Percentiles rank a stretch among this genome's conserved stretches.
Evolutionary conservation across 1,139 yeast species (phyloP).

Genomic region (Taiozyma sp.): DNA sequence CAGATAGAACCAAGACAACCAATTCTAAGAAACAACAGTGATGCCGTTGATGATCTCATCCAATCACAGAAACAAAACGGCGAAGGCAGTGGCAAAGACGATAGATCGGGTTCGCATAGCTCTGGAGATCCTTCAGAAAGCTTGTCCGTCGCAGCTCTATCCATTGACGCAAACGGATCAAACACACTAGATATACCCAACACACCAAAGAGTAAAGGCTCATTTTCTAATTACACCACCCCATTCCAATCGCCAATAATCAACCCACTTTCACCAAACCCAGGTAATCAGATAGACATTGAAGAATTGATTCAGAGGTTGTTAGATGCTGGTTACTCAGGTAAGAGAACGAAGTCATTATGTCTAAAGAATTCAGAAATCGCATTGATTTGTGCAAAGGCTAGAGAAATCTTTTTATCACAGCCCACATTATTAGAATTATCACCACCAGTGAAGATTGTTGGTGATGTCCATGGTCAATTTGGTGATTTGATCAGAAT

Average conservation of each 20-base stretch:
- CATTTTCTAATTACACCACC: constrained; percentile 21
- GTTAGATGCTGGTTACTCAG: constrained; percentile 93
- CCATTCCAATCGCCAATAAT: constrained; percentile 20
- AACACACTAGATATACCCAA: constrained; percentile 3
- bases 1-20: constrained; percentile 68
- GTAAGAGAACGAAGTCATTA: constrained; percentile 84
- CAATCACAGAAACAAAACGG: constrained; percentile 7
- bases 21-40: constrained; percentile 40
- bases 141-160: background rate
- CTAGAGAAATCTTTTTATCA: constrained; percentile 80
- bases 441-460: constrained; percentile 94
- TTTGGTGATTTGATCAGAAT: constrained; percentile 86
- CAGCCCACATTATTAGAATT: constrained; percentile 89
- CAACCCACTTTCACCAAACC: constrained; percentile 6
- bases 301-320: constrained; percentile 88
- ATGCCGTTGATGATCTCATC: constrained; percentile 25
- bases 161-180: background rate
- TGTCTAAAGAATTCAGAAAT: constrained; percentile 88
- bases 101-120: background rate
- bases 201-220: constrained; percentile 19
- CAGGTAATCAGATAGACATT: constrained; percentile 51
- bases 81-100: constrained; percentile 1
- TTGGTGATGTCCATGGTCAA: constrained; percentile 98
- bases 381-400: constrained; percentile 76
- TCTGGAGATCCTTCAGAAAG: constrained; percentile 12